A percentile compares a stretch with the other conserved stretches of the same genome.
These are phyloP conservation scores for Scopulariopsis brevicaulis DNA, from an alignment of 2,329 filamentous ascomycete genomes.

Conservation along the genomic window DNA sequence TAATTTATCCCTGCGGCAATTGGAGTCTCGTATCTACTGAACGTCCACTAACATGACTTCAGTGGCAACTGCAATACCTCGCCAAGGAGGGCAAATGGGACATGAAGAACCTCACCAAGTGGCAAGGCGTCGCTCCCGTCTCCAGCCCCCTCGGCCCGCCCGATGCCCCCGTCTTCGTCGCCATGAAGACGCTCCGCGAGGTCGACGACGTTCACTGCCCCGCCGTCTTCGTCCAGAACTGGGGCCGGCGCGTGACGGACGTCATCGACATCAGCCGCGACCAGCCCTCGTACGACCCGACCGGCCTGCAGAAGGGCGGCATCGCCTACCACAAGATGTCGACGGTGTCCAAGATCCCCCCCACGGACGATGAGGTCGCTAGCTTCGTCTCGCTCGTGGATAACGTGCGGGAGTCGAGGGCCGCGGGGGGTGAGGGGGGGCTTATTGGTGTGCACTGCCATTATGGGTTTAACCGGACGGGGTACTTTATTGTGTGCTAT, in stretches of 20 bases:
- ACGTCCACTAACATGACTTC: conserved; percentile 46
- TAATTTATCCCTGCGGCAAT: not conserved
- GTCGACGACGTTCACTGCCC: conserved; percentile 78
- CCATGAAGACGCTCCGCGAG: conserved; percentile 87
- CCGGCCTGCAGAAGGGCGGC: conserved; percentile 52
- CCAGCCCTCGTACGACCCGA: conserved; percentile 77
- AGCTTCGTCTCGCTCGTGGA: conserved; percentile 47
- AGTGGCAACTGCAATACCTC: conserved; percentile 85
- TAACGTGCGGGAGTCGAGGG: conserved; percentile 34
- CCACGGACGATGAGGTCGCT: conserved; percentile 40
- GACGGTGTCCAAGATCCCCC: conserved; percentile 85
- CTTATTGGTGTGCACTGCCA: conserved; percentile 81
- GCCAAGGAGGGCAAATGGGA: conserved; percentile 93
- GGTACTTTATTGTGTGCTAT: conserved; percentile 83
- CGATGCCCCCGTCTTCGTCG: conserved; percentile 56
- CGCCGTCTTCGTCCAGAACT: conserved; percentile 54
- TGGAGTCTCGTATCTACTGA: not conserved
- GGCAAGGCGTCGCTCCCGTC: conserved; percentile 69
- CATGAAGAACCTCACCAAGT: conserved; percentile 90
- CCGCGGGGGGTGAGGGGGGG: conserved; percentile 23
- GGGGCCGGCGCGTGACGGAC: conserved; percentile 56
- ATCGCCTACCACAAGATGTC: conserved; percentile 78
- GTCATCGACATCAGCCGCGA: conserved; percentile 90
- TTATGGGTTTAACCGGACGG: conserved; percentile 90
- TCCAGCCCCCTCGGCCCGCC: conserved; percentile 58